These are phyloP conservation scores for Hansfordia pulvinata DNA, from an alignment of 2,329 filamentous ascomycete genomes.

Conservation along the genomic window DNA sequence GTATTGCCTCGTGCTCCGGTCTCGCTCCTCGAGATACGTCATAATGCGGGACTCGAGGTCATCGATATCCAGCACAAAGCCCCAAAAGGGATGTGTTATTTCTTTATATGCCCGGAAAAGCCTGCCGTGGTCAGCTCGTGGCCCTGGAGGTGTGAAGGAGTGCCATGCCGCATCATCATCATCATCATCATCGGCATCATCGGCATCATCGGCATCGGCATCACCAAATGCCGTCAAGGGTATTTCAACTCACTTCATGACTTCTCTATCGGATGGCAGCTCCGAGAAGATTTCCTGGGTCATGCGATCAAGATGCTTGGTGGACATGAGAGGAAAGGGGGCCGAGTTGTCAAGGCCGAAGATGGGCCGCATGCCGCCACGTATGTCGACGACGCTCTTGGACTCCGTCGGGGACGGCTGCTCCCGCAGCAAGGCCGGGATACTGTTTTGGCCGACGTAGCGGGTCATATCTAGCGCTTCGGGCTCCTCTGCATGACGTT, in stretches of 20 bases:
- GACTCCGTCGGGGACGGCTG: conserved; percentile 40
- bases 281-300: conserved; percentile 47
- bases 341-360: conserved; percentile 52
- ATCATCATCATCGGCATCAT: too few relatives aligned
- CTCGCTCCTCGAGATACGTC: conserved; percentile 50
- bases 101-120: conserved; percentile 54
- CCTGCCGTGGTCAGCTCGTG: conserved; percentile 19
- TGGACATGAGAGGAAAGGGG: conserved; percentile 54
- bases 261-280: conserved; percentile 49
- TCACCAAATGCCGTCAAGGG: too few relatives aligned
- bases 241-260: conserved; percentile 52
- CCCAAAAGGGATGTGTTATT: conserved; percentile 55
- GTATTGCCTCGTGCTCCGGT: conserved; percentile 35
- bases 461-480: conserved; percentile 40
- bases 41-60: conserved; percentile 52
- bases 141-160: conserved; percentile 4
- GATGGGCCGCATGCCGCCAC: conserved; percentile 52
- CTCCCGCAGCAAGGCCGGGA: conserved; percentile 50
- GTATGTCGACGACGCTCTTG: conserved; percentile 40
- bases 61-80: conserved; percentile 52
- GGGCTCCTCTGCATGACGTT: conserved; percentile 28
- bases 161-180: too few relatives aligned
- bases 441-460: conserved; percentile 55
- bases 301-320: conserved; percentile 43
- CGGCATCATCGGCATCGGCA: too few relatives aligned